These are phyloP conservation scores for Trichoderma hamatum DNA, from an alignment of 2,329 filamentous ascomycete genomes.

Conservation along the genomic window DNA sequence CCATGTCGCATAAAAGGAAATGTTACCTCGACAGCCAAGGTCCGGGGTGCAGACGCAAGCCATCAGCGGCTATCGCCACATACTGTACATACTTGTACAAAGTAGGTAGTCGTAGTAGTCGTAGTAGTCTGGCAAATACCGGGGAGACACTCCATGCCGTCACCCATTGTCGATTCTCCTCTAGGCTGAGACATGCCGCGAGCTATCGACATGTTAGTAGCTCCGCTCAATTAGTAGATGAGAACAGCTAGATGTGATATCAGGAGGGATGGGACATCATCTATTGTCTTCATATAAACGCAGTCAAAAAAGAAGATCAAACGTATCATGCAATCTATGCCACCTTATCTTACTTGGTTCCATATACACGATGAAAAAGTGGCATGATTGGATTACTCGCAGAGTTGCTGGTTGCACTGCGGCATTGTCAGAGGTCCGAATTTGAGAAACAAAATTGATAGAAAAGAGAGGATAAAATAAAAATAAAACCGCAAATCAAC, in stretches of 20 bases:
- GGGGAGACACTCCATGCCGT: not conserved
- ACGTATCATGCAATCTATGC: not conserved
- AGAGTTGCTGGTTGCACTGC: not conserved
- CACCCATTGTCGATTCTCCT: not conserved
- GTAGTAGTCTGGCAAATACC: slow-evolving; percentile 13
- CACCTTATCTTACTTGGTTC: not conserved
- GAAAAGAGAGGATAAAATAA: not conserved
- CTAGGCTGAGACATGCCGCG: not conserved
- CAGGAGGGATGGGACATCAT: not conserved
- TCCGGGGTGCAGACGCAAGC: slow-evolving; percentile 23
- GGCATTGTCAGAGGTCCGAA: not conserved
- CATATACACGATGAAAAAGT: not conserved
- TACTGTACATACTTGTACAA: not conserved
- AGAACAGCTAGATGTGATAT: not conserved
- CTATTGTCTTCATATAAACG: not conserved
- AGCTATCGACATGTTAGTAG: slow-evolving; percentile 1
- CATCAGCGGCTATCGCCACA: slow-evolving; percentile 17
- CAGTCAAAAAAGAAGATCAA: not conserved
- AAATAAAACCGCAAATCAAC: not conserved
- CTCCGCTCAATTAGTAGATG: not conserved
- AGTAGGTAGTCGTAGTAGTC: not conserved
- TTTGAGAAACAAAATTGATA: not conserved
- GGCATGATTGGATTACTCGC: not conserved
- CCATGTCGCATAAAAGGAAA: slow-evolving; percentile 17
- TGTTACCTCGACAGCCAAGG: slow-evolving; percentile 25